A percentile compares a stretch with the other conserved stretches of the same genome.
phyloP scores from a whole-genome alignment of 2,329 filamentous ascomycete genomes.

The Fonsecaea pugnacius region DNA sequence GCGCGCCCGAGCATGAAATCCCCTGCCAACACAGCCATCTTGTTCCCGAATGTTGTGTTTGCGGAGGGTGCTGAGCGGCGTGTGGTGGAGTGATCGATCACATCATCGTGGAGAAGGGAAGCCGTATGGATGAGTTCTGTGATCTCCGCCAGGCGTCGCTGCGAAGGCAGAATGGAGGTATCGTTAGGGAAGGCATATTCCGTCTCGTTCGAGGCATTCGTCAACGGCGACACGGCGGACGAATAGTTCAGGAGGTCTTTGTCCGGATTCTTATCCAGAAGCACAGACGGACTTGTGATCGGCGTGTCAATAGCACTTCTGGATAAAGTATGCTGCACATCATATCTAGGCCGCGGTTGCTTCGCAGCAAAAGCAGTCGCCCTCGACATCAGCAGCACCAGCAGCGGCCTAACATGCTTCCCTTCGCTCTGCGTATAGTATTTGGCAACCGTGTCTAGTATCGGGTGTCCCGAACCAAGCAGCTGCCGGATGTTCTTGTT shows the following conservation, averaged over 20 bases:
- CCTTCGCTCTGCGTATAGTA: slow-evolving; percentile 98
- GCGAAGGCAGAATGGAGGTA: slow-evolving; percentile 79
- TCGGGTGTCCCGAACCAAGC: slow-evolving; percentile 91
- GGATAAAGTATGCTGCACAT: slow-evolving; percentile 38
- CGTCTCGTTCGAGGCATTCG: slow-evolving; percentile 51
- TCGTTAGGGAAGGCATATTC: slow-evolving; percentile 52
- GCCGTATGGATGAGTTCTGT: slow-evolving; percentile 97
- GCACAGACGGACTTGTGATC: slow-evolving; percentile 64
- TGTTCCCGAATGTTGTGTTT: slow-evolving; percentile 96
- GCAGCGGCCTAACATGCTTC: slow-evolving; percentile 92
- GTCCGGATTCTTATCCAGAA: slow-evolving; percentile 82
- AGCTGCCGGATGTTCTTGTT: slow-evolving; percentile 91
- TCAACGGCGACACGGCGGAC: slow-evolving; percentile 56
- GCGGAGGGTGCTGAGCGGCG: slow-evolving; percentile 83
- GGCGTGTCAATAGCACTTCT: slow-evolving; percentile 59
- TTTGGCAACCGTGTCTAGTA: slow-evolving; percentile 91
- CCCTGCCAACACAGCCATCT: slow-evolving; percentile 98
- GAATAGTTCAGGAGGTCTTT: slow-evolving; percentile 33
- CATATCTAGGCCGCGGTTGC: slow-evolving; percentile 54
- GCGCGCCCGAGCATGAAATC: slow-evolving; percentile 93
- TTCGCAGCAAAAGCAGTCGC: slow-evolving; percentile 83
- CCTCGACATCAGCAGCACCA: slow-evolving; percentile 94
- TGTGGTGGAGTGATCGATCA: slow-evolving; percentile 89
- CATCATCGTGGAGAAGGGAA: slow-evolving; percentile 95
- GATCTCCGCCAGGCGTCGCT: slow-evolving; percentile 91